phyloP scores from a whole-genome alignment of 805 yeast species.

The Wickerhamomyces silvicola region DNA sequence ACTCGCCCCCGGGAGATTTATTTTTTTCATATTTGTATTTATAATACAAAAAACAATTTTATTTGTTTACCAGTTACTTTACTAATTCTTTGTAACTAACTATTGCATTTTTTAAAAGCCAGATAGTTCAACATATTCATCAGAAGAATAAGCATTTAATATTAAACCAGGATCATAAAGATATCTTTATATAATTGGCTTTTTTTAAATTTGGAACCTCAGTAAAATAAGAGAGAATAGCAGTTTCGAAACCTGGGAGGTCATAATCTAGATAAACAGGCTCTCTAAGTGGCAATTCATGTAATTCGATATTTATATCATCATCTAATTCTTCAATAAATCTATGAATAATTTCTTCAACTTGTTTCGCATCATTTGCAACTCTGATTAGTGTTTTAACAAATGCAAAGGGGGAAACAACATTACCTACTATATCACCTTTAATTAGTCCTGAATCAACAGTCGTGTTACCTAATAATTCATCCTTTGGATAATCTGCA shows the following conservation, averaged over 20 bases:
- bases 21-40: constrained; percentile 1
- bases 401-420: constrained; percentile 51
- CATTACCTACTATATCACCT: constrained; percentile 65
- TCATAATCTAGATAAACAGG: constrained; percentile 38
- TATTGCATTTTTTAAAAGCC: constrained; percentile 43
- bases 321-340: constrained; percentile 28
- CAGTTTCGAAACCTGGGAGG: constrained; percentile 58
- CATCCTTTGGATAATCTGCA: constrained; percentile 41
- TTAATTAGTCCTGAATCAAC: constrained; percentile 50
- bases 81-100: constrained; percentile 39
- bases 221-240: constrained; percentile 44
- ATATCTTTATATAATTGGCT: constrained; percentile 31
- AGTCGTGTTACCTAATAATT: constrained; percentile 53
- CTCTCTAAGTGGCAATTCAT: constrained; percentile 26
- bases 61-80: constrained; percentile 9
- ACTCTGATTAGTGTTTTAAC: constrained; percentile 49
- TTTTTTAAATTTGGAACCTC: constrained; percentile 41
- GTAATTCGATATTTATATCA: constrained; percentile 19
- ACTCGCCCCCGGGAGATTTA: constrained; percentile 17
- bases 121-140: constrained; percentile 45
- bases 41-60: neutral
- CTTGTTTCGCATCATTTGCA: constrained; percentile 37
- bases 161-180: constrained; percentile 66
- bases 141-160: constrained; percentile 51
- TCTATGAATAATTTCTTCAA: constrained; percentile 22